Evolutionary conservation across 352 stramenopile genomes (phyloP).

Genomic region (Pelagophyceae sp.): DNA sequence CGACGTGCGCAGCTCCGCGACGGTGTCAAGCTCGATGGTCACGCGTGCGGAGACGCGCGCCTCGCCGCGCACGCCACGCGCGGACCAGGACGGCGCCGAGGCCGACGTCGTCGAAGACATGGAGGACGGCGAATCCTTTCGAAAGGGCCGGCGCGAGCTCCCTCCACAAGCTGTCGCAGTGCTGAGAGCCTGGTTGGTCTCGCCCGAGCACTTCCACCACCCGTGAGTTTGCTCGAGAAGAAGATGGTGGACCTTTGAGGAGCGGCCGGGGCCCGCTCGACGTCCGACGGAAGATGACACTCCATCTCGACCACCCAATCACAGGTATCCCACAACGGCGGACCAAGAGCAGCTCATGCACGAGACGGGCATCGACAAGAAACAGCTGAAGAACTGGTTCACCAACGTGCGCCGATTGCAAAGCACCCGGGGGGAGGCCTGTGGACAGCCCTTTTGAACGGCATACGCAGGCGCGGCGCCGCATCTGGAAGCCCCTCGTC

Average conservation of each 20-base stretch:
- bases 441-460: too few species aligned
- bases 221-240: conserved; percentile 23
- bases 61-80: background rate
- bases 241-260: too few species aligned
- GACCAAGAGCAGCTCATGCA: conserved; percentile 27
- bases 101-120: background rate
- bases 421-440: too few species aligned
- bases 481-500: conserved; percentile 30
- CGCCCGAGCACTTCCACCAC: conserved; percentile 22
- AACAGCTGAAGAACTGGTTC: conserved; percentile 38
- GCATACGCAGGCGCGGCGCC: conserved; percentile 18
- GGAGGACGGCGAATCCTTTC: background rate
- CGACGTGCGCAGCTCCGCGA: too few species aligned
- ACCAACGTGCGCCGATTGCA: conserved; percentile 25
- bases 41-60: background rate
- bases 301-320: background rate
- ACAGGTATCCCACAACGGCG: background rate
- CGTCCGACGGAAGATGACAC: too few species aligned
- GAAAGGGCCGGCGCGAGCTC: conserved; percentile 10
- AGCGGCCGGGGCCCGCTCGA: too few species aligned
- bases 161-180: conserved; percentile 14
- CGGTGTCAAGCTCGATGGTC: too few species aligned
- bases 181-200: conserved; percentile 19
- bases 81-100: background rate
- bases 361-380: conserved; percentile 29